phyloP scores from a whole-genome alignment of 176 grass and related monocot species.

The Chloris gayana region DNA sequence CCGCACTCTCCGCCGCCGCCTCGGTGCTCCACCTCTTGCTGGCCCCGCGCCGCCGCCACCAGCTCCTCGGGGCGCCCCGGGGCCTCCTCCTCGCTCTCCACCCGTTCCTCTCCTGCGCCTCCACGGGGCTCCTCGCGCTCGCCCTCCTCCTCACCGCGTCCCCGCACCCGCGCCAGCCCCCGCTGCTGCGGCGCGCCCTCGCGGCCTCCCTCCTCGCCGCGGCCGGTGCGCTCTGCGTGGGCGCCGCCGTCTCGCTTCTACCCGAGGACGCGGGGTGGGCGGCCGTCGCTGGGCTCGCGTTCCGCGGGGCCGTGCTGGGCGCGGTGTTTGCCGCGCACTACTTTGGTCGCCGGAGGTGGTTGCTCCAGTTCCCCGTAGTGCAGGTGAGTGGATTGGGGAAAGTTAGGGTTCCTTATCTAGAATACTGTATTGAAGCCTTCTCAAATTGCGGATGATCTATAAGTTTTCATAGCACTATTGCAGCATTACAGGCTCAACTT shows the following conservation, averaged over 20 bases:
- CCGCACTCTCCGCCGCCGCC: constrained; percentile 41
- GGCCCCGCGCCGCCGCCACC: constrained; percentile 42
- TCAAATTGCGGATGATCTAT: background rate
- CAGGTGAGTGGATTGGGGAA: constrained; percentile 50
- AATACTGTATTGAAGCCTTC: background rate
- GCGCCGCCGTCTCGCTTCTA: constrained; percentile 29
- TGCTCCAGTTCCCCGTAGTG: constrained; percentile 58
- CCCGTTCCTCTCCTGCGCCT: constrained; percentile 52
- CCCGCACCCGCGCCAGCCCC: constrained; percentile 48
- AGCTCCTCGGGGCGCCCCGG: constrained; percentile 30
- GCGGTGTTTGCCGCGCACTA: constrained; percentile 50
- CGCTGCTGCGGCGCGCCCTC: constrained; percentile 33
- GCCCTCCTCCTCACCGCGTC: constrained; percentile 53
- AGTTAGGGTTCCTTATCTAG: constrained; percentile 38
- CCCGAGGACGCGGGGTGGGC: constrained; percentile 44
- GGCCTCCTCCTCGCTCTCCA: constrained; percentile 48
- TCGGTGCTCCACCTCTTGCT: constrained; percentile 38
- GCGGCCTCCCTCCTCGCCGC: constrained; percentile 40
- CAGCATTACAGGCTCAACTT: background rate
- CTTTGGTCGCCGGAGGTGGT: constrained; percentile 52
- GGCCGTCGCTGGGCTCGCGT: constrained; percentile 40
- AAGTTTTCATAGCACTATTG: background rate
- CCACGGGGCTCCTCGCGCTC: constrained; percentile 63
- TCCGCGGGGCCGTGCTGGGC: constrained; percentile 55
- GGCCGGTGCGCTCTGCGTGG: constrained; percentile 42